Base-by-base conservation (phyloP, 768 basidiomycete genomes). In the Russula sp. region DNA sequence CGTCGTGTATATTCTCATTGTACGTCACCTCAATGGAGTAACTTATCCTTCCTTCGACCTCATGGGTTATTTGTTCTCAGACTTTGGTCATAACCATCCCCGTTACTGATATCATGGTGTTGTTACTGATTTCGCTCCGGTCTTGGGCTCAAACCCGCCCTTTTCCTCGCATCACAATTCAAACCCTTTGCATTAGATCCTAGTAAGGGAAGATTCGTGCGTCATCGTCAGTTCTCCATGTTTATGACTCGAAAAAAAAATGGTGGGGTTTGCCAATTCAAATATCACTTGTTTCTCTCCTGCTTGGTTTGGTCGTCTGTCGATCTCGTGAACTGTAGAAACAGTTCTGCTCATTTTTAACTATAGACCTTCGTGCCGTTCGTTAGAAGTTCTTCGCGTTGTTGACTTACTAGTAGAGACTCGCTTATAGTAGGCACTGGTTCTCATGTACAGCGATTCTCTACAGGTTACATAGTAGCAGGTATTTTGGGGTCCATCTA, bases 181-280 rank as follows among this genome's bases (percentile, higher is more conserved):
- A 55, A 3, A 46, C 20, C 44, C 2, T 16, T 40, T 38, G 38
- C 6, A 49, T 40, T 1, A 64, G 63, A 55, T 53, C 42, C n/a
- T 59, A 8, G 10, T 34, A 28, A n/a, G 34, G 44, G n/a, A 36
- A 64, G 48, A 1, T 5, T 64, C 3, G 34, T 59, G 59, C 24
- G n/a, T 59, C 9, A 54, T 64, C 9, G 63, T 54, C 9, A 20
- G 52, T 63, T 50, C n/a, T 40, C 13, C 36, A 59, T 51, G 3
- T 16, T 9, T 14, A 16, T 16, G 20, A 7, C 20, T 2, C 36
- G 20, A 48, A 57, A 20, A 16, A 1, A 57, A n/a, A 56, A 55
- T 46, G 38, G 11, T 2, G 22, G 38, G 38, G 34, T 34, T 10
- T 46, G 28, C 13, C 42, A 32, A 63, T 32, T 46, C 38, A 52